A percentile compares a stretch with the other conserved stretches of the same genome.
phyloP scores from a whole-genome alignment of 208 protist genomes.

The Trypanosoma congolense region DNA sequence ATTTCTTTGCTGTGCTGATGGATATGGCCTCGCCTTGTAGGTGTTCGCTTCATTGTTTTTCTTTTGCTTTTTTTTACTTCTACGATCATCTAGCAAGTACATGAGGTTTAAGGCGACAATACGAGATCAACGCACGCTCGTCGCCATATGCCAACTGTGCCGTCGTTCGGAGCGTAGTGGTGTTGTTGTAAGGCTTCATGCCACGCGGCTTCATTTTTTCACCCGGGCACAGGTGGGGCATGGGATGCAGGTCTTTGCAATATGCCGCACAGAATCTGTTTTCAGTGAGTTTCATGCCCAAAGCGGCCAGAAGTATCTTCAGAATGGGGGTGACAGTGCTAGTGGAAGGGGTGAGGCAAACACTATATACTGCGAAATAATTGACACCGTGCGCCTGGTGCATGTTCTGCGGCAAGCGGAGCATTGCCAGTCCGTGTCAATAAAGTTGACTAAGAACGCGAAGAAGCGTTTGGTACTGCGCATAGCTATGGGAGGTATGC shows the following conservation, averaged over 20 bases:
- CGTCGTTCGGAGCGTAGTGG: slow-evolving; percentile 56
- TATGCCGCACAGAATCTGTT: slow-evolving; percentile 49
- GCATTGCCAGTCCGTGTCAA: slow-evolving; percentile 21
- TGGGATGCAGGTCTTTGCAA: slow-evolving; percentile 68
- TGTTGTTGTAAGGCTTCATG: slow-evolving; percentile 58
- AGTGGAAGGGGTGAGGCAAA: slow-evolving; percentile 25
- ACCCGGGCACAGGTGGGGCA: slow-evolving; percentile 50
- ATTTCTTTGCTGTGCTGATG: slow-evolving; percentile 5
- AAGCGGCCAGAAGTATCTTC: neutral
- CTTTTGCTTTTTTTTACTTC: neutral
- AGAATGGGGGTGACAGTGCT: neutral
- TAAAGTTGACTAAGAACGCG: slow-evolving; percentile 49
- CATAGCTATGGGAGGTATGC: slow-evolving; percentile 34
- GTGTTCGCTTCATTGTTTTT: slow-evolving; percentile 3
- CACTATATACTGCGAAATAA: slow-evolving; percentile 74
- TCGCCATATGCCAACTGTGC: slow-evolving; percentile 53
- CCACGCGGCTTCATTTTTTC: slow-evolving; percentile 57
- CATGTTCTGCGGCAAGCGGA: slow-evolving; percentile 69
- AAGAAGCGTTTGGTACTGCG: slow-evolving; percentile 25
- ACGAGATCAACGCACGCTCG: slow-evolving; percentile 46
- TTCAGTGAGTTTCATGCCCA: slow-evolving; percentile 69
- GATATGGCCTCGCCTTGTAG: too few relatives aligned
- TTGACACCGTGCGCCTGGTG: slow-evolving; percentile 52
- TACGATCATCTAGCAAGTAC: neutral
- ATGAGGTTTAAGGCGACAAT: slow-evolving; percentile 82